Evolutionary conservation across 139 green algal genomes (phyloP).

Genomic region (Volvox africanus): DNA sequence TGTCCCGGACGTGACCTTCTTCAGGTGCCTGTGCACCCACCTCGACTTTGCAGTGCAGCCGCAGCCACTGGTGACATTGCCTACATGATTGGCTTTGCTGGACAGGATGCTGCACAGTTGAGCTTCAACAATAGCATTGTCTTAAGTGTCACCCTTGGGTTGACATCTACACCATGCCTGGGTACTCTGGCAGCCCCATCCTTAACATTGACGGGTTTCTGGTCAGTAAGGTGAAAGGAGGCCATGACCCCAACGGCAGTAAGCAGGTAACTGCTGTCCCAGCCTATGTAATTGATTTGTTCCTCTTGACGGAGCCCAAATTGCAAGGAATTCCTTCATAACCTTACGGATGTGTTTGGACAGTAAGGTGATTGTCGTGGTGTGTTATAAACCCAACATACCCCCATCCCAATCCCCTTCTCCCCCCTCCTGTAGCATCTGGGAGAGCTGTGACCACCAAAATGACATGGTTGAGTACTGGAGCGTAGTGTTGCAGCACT

Average conservation of each 20-base stretch:
- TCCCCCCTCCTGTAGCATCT: background rate
- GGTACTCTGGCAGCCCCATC: slow-evolving; percentile 22
- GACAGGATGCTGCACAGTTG: slow-evolving; percentile 16
- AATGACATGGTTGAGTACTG: background rate
- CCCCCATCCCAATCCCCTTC: background rate
- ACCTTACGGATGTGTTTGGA: slow-evolving; percentile 1
- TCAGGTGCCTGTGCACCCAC: background rate
- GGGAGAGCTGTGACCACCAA: background rate
- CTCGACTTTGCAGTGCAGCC: background rate
- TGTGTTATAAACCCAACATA: background rate
- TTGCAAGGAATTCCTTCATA: background rate
- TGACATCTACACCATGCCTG: slow-evolving; percentile 1
- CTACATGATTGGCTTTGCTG: slow-evolving; percentile 15
- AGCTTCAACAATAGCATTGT: slow-evolving; percentile 6
- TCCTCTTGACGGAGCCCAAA: background rate
- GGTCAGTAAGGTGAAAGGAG: background rate
- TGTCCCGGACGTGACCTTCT: background rate
- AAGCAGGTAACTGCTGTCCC: slow-evolving; percentile 17
- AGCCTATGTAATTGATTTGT: background rate
- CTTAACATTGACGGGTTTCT: slow-evolving; percentile 20
- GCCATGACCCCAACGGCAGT: slow-evolving; percentile 1
- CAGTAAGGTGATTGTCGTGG: background rate
- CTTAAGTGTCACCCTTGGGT: background rate
- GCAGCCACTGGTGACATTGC: background rate
- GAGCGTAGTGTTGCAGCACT: background rate